These are phyloP conservation scores for Raphanus raphanistrum DNA, from an alignment of 345 rosid genomes.

Conservation along the genomic window DNA sequence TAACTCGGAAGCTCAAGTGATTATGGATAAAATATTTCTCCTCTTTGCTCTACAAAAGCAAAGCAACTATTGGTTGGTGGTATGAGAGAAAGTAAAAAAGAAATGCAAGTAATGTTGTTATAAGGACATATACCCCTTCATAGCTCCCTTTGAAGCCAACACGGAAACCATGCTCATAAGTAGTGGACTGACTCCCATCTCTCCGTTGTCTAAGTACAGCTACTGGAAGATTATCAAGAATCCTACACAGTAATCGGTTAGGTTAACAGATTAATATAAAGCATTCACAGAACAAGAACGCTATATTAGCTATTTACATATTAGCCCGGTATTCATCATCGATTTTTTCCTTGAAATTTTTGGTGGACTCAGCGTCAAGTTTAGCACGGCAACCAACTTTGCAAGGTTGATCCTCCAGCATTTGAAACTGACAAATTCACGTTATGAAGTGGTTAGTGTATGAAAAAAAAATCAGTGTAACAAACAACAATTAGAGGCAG, in stretches of 20 bases:
- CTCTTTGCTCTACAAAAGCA: constrained; percentile 77
- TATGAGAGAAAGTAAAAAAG: constrained; percentile 1
- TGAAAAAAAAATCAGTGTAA: not conserved
- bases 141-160: constrained; percentile 95
- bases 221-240: constrained; percentile 97
- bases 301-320: constrained; percentile 54
- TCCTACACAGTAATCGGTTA: constrained; percentile 53
- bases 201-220: constrained; percentile 92
- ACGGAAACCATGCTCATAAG: constrained; percentile 92
- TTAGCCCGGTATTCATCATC: constrained; percentile 92
- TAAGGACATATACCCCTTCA: constrained; percentile 58
- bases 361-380: constrained; percentile 72
- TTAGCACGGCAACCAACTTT: constrained; percentile 63
- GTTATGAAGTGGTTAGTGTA: not conserved
- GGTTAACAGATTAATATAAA: not conserved
- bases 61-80: constrained; percentile 16
- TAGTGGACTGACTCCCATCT: constrained; percentile 82
- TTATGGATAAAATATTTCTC: constrained; percentile 92
- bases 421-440: constrained; percentile 63
- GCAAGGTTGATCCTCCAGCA: constrained; percentile 88
- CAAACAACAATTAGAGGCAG: not conserved
- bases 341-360: constrained; percentile 91
- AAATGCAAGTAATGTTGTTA: too few species aligned
- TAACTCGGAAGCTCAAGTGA: constrained; percentile 93
- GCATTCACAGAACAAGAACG: not conserved